Conservation (phyloP, 208 protist genomes). For the Acanthamoeba sp. region DNA sequence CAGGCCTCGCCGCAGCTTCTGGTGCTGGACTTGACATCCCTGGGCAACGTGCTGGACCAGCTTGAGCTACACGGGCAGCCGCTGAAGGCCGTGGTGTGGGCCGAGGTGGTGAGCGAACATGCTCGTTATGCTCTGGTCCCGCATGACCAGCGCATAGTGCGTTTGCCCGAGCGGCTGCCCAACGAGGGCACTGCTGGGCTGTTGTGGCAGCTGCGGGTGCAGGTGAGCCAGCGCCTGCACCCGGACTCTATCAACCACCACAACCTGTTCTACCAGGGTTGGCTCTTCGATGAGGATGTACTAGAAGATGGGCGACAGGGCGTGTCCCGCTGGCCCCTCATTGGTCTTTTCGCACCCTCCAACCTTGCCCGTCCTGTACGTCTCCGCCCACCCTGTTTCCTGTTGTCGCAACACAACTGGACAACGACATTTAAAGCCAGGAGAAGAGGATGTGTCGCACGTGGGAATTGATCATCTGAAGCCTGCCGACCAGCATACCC, state of each 20-base stretch:
- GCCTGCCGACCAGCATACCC: neutral
- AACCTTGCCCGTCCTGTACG: neutral
- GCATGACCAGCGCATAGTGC: neutral
- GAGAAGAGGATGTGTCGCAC: neutral
- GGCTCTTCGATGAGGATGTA: neutral
- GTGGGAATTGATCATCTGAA: neutral
- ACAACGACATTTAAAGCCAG: neutral
- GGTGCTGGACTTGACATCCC: neutral
- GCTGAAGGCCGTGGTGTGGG: neutral
- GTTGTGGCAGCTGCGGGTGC: slow-evolving; percentile 21
- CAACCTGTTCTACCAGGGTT: slow-evolving; percentile 3
- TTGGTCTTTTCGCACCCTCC: neutral
- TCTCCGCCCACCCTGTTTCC: neutral
- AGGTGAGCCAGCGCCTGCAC: neutral
- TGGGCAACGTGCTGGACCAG: neutral
- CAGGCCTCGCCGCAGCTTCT: neutral
- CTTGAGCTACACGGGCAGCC: neutral
- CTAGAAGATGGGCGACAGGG: neutral
- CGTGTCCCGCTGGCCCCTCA: neutral
- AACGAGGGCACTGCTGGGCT: neutral
- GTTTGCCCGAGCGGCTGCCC: neutral
- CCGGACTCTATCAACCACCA: neutral
- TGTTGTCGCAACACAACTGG: neutral
- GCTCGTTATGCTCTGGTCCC: neutral
- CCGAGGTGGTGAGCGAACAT: neutral